Evolutionary conservation across 495 filamentous ascomycete species (phyloP), one percentile per base, ranked within the genome.

Genomic region (Penicillium herquei): DNA sequence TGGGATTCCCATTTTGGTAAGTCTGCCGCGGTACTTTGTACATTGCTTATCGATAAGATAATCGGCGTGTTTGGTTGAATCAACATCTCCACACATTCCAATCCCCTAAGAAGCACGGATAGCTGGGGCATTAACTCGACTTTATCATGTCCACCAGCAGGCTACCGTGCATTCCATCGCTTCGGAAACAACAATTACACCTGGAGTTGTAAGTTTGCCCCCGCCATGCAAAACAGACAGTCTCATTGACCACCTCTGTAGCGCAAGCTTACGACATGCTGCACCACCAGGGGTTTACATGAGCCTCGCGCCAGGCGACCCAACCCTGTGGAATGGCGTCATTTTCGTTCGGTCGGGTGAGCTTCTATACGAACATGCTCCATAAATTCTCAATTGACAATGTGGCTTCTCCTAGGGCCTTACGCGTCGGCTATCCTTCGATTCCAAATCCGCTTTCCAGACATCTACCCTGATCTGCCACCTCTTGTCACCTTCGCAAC

Each of bases 401-500:
- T 32, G 3, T 11, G 26, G 12, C 39, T 49, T 7, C 13, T 16
- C 21, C 39, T 3, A 92, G 91, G 93, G 16, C 94, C 93, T 13
- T 98, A 96, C 74, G 81, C 89, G 32, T 84, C 87, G 33, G 90
- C 92, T 26, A 82, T 96, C 51, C 83, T 98, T 54, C 90, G 92
- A 52, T 96, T 97, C 75, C 86, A 90, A 56, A 85, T 98, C 59
- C 85, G 84, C 48, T 97, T 97, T 67, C 91, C 94, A 8, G 74
- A 86, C 57, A 78, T 78, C 26, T 97, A 96, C 65, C 94, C 94
- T 5, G 71, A 78, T 33, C 72, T 87, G 7, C 89, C 94, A 39
- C 94, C 94, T 6, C 77, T 90, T 5, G 84, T 98, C 46, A 92
- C 85, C 39, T 96, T 98, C 68, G 77, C 83, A 30, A 94, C 88